These are phyloP conservation scores for Calamus simplicifolius DNA, from an alignment of 176 grass and related monocot species.

Conservation along the genomic window DNA sequence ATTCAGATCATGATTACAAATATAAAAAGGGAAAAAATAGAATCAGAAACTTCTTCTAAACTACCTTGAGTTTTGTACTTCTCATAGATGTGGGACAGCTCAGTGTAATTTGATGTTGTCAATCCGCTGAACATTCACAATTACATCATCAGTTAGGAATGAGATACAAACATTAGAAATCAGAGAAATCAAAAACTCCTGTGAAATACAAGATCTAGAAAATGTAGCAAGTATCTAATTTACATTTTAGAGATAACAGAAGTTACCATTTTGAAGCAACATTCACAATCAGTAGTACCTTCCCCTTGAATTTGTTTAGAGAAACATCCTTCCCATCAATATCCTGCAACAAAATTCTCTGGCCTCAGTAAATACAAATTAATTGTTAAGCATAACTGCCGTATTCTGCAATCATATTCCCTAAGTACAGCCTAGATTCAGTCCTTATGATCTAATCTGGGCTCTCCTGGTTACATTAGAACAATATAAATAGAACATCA, in stretches of 20 bases:
- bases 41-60: not conserved
- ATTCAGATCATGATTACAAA: not conserved
- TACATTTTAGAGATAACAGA: conserved; percentile 3
- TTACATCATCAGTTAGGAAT: conserved; percentile 16
- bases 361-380: too few species aligned
- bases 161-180: not conserved
- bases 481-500: too few species aligned
- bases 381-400: too few species aligned
- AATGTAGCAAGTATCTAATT: too few species aligned
- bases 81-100: conserved; percentile 91
- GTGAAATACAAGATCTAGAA: too few species aligned
- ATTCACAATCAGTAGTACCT: conserved; percentile 71
- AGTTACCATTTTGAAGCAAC: conserved; percentile 95
- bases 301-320: conserved; percentile 90
- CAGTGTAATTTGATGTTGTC: conserved; percentile 91
- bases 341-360: conserved; percentile 35
- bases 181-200: too few species aligned
- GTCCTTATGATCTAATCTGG: too few species aligned
- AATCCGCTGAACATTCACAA: conserved; percentile 48
- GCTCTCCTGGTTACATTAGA: too few species aligned
- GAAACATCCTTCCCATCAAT: conserved; percentile 85
- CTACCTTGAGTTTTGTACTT: conserved; percentile 99
- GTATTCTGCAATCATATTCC: too few species aligned
- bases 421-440: too few species aligned
- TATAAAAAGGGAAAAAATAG: not conserved